A percentile compares a stretch with the other conserved stretches of the same genome.
Conservation (phyloP, 2,329 filamentous ascomycete genomes). For the Epichloe gansuensis region DNA sequence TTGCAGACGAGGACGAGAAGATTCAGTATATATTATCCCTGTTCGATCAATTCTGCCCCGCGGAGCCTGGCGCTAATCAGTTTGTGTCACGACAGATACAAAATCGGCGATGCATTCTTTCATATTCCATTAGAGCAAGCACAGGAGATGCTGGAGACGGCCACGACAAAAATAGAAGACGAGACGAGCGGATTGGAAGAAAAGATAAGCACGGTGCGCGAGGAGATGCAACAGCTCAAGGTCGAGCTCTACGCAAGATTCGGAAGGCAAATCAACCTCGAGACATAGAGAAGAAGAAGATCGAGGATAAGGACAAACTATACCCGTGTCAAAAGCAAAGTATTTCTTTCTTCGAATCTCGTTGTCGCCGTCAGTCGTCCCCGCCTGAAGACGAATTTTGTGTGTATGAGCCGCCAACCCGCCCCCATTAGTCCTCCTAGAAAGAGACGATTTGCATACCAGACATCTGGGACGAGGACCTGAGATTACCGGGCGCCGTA, state of each 20-base stretch:
- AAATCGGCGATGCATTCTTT: conserved; percentile 93
- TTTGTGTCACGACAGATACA: conserved; percentile 52
- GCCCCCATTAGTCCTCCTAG: background rate
- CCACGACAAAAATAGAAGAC: conserved; percentile 61
- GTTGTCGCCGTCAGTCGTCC: background rate
- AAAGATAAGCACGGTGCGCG: conserved; percentile 58
- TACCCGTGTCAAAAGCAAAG: background rate
- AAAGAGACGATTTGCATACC: background rate
- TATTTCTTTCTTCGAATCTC: background rate
- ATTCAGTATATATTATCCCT: conserved; percentile 58
- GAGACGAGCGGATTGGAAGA: conserved; percentile 69
- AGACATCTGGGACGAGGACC: background rate
- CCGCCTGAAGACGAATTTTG: background rate
- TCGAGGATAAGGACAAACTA: background rate
- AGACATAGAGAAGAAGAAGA: conserved; percentile 45
- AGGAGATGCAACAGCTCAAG: conserved; percentile 85
- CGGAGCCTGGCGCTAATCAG: background rate
- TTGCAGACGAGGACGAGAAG: conserved; percentile 88
- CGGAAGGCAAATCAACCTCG: conserved; percentile 91
- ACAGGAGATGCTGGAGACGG: conserved; percentile 66
- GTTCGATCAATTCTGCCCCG: background rate
- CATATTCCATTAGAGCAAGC: conserved; percentile 74
- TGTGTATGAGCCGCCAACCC: background rate
- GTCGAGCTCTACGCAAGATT: conserved; percentile 89
- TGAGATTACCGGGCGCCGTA: background rate